phyloP scores from a whole-genome alignment of 768 basidiomycete species.

The Boletus pseudo-olivaceus region DNA sequence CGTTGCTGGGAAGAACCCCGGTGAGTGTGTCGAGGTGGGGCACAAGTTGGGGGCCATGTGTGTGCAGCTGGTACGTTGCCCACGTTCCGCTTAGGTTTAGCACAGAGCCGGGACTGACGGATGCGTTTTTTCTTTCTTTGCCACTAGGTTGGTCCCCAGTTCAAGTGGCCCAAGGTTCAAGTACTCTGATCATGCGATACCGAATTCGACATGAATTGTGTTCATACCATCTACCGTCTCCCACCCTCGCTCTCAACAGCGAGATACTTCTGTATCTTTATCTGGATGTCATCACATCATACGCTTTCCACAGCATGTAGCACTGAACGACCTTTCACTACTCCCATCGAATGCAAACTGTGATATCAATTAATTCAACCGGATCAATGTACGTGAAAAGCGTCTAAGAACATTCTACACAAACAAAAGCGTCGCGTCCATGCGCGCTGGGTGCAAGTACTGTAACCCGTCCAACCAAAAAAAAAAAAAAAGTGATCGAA shows the following conservation, averaged over 20 bases:
- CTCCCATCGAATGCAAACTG: constrained; percentile 2
- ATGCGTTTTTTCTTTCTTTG: neutral
- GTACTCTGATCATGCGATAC: constrained; percentile 31
- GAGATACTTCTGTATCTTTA: constrained; percentile 25
- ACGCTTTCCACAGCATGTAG: constrained; percentile 39
- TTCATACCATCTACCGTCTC: constrained; percentile 3
- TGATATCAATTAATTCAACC: constrained; percentile 21
- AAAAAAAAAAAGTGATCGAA: neutral
- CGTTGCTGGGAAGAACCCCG: constrained; percentile 71
- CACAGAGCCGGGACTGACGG: neutral
- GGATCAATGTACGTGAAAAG: neutral
- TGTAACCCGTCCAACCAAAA: constrained; percentile 21
- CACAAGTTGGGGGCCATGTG: constrained; percentile 86
- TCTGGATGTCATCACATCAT: constrained; percentile 19
- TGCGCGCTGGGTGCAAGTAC: constrained; percentile 21
- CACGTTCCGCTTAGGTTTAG: neutral
- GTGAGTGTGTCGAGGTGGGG: constrained; percentile 77
- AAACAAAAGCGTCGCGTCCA: constrained; percentile 11
- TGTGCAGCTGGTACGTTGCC: constrained; percentile 64
- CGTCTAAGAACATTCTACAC: constrained; percentile 12
- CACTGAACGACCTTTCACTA: constrained; percentile 2
- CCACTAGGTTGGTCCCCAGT: constrained; percentile 51
- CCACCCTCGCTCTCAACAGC: constrained; percentile 40
- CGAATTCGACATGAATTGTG: neutral
- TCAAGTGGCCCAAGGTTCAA: constrained; percentile 54